These are phyloP conservation scores for Tetrahymena thermophila DNA, from an alignment of 73 alveolate species.

Conservation along the genomic window DNA sequence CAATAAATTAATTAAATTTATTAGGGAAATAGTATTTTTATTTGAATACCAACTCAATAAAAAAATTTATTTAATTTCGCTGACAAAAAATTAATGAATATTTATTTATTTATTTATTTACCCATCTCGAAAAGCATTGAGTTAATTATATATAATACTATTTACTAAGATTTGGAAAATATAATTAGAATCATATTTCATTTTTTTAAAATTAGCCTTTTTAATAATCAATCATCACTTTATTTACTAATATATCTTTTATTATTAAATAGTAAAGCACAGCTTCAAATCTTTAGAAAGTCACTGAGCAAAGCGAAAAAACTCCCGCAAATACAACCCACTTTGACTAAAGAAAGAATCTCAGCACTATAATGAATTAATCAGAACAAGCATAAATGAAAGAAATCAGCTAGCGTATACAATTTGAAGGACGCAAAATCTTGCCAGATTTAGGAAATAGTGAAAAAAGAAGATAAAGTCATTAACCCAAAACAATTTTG, in stretches of 20 bases:
- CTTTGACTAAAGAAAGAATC: background rate
- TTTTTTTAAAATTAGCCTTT: background rate
- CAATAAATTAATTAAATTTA: background rate
- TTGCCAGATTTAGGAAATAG: background rate
- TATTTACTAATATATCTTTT: background rate
- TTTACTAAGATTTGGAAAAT: too few species aligned
- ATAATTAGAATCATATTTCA: background rate
- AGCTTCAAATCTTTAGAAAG: background rate
- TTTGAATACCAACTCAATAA: background rate
- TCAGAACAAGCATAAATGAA: background rate
- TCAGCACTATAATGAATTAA: background rate
- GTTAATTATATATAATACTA: too few species aligned
- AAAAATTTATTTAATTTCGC: background rate
- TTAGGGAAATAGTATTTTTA: background rate
- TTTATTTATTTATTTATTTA: too few species aligned
- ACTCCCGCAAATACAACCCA: background rate
- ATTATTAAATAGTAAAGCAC: background rate
- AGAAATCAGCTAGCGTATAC: background rate
- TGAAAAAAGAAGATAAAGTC: constrained; percentile 1
- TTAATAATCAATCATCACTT: background rate
- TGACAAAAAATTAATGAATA: background rate
- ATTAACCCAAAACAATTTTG: background rate
- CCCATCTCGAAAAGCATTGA: background rate
- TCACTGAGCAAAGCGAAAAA: background rate
- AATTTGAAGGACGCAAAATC: background rate